Evolutionary conservation across 805 yeast genomes (phyloP).

Genomic region (Wickerhamiella lipophila): DNA sequence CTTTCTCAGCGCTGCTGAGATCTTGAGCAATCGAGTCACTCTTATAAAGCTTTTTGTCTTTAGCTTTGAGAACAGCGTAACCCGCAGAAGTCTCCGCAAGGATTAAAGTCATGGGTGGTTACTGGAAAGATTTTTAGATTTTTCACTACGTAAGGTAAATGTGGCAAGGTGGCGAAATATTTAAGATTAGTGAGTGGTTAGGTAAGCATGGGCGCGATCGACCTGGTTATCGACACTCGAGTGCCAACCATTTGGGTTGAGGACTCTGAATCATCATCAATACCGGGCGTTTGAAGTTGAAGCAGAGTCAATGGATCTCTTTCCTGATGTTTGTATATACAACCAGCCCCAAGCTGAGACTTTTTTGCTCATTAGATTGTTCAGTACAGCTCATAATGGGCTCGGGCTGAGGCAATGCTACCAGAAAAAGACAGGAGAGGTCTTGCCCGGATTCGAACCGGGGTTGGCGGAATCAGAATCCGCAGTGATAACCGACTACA

Average conservation of each 20-base stretch:
- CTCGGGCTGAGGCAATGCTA: too few relatives aligned
- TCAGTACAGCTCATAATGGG: too few relatives aligned
- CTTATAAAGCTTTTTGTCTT: slow-evolving; percentile 94
- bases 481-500: slow-evolving; percentile 22
- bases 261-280: too few relatives aligned
- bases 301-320: too few relatives aligned
- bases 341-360: too few relatives aligned
- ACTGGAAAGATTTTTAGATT: slow-evolving; percentile 13
- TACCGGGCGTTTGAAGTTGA: too few relatives aligned
- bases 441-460: slow-evolving; percentile 27
- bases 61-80: slow-evolving; percentile 91
- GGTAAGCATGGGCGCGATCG: too few relatives aligned
- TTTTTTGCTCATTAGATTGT: too few relatives aligned
- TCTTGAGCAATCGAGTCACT: slow-evolving; percentile 61
- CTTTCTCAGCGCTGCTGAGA: slow-evolving; percentile 70
- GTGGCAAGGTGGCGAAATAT: slow-evolving; percentile 1
- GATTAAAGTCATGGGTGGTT: slow-evolving; percentile 32
- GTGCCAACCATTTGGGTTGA: too few relatives aligned
- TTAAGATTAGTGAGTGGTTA: too few relatives aligned
- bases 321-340: too few relatives aligned
- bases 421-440: slow-evolving; percentile 8
- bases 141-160: neutral
- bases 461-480: slow-evolving; percentile 30
- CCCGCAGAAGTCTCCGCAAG: slow-evolving; percentile 98
- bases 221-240: too few relatives aligned